These are phyloP conservation scores for Phialemonium atrogriseum DNA, from an alignment of 2,329 filamentous ascomycete genomes.

Conservation along the genomic window DNA sequence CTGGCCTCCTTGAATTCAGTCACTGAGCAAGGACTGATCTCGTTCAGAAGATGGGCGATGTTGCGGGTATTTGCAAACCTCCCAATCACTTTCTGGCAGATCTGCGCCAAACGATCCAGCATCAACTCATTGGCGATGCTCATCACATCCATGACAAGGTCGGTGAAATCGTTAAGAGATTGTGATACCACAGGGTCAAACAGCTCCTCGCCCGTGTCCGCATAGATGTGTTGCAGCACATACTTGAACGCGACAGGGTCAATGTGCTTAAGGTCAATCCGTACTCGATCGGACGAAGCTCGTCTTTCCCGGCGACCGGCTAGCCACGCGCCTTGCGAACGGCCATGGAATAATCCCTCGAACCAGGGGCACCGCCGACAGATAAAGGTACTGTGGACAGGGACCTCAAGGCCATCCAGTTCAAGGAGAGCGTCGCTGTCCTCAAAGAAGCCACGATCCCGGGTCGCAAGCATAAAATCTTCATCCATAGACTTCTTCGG, in stretches of 20 bases:
- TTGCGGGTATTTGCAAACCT: constrained; percentile 81
- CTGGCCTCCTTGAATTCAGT: constrained; percentile 80
- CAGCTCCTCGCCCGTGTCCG: constrained; percentile 69
- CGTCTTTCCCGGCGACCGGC: constrained; percentile 50
- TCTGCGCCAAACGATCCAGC: constrained; percentile 81
- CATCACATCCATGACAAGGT: constrained; percentile 87
- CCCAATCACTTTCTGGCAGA: constrained; percentile 79
- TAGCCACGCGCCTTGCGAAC: constrained; percentile 79
- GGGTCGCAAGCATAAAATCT: constrained; percentile 64
- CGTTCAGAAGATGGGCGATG: constrained; percentile 76
- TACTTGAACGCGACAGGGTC: constrained; percentile 64
- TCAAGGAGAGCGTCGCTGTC: constrained; percentile 75
- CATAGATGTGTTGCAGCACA: constrained; percentile 75
- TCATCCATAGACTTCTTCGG: constrained; percentile 54
- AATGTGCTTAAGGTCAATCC: constrained; percentile 78
- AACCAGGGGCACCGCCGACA: constrained; percentile 90
- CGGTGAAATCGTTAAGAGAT: constrained; percentile 75
- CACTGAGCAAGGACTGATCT: constrained; percentile 75
- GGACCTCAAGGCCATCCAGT: constrained; percentile 63
- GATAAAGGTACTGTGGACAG: constrained; percentile 69
- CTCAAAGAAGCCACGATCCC: constrained; percentile 63
- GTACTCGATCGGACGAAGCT: constrained; percentile 36
- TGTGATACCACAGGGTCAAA: constrained; percentile 68
- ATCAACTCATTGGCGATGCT: constrained; percentile 88
- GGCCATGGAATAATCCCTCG: constrained; percentile 79